These are phyloP conservation scores for Alternaria sp. DNA, from an alignment of 2,329 filamentous ascomycete species.

Conservation along the genomic window DNA sequence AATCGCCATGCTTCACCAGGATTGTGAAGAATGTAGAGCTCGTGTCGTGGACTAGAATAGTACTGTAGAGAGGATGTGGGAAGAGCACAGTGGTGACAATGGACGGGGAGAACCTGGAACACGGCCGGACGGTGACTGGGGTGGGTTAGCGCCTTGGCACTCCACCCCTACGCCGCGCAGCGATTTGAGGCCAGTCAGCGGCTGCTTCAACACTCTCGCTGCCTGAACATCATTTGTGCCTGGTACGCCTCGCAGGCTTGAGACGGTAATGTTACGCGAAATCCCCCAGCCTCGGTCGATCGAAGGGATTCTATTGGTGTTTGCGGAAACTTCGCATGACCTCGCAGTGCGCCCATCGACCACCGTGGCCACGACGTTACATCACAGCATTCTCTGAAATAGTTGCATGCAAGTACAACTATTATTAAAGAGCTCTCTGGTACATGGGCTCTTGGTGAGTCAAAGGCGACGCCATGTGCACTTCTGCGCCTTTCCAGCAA, in stretches of 20 bases:
- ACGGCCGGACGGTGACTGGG: neutral
- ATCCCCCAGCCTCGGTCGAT: neutral
- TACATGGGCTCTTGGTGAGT: conserved; percentile 6
- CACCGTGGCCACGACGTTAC: conserved; percentile 13
- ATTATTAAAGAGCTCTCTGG: conserved; percentile 22
- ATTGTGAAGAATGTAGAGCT: conserved; percentile 18
- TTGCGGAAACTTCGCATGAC: neutral
- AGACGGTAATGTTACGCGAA: conserved; percentile 9
- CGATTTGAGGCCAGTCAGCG: neutral
- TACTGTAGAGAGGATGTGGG: conserved; percentile 12
- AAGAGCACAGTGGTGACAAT: neutral
- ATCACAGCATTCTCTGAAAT: conserved; percentile 9
- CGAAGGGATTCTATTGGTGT: neutral
- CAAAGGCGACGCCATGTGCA: conserved; percentile 18
- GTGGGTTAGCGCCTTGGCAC: neutral
- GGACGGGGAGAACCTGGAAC: neutral
- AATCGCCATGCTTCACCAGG: conserved; percentile 30
- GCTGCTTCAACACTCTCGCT: neutral
- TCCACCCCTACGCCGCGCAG: neutral
- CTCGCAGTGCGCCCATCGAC: conserved; percentile 8
- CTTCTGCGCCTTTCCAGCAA: conserved; percentile 18
- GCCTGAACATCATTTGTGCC: conserved; percentile 5
- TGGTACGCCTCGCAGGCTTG: conserved; percentile 2
- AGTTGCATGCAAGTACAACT: conserved; percentile 25
- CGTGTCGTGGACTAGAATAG: conserved; percentile 37